Evolutionary conservation across 306 rosid genomes (phyloP).

Genomic region (Leucaena leucocephala): DNA sequence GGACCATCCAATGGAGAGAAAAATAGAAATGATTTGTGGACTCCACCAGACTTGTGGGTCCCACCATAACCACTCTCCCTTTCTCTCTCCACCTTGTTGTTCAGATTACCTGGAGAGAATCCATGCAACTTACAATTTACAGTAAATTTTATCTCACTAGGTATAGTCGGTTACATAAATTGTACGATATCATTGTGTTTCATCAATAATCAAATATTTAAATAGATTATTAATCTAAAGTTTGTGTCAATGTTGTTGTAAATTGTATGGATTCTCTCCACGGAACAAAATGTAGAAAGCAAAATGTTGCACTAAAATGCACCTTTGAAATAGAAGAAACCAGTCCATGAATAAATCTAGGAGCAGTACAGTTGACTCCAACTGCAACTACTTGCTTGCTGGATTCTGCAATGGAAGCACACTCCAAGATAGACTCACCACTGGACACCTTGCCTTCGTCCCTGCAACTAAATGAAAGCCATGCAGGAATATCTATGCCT

Average conservation of each 20-base stretch:
- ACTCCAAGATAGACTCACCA: constrained; percentile 76
- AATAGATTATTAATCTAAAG: no score
- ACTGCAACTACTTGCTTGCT: constrained; percentile 70
- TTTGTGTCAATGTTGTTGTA: no score
- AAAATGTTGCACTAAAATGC: constrained; percentile 10
- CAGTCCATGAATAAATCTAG: constrained; percentile 75
- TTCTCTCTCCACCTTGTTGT: neutral
- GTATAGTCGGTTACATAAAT: no score
- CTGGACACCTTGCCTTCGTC: constrained; percentile 72
- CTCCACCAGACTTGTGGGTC: neutral
- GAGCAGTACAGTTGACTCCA: constrained; percentile 90
- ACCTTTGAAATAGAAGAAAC: constrained; percentile 67
- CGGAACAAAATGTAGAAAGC: neutral
- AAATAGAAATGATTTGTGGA: neutral
- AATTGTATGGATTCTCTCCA: no score
- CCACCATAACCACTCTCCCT: neutral
- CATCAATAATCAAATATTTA: no score
- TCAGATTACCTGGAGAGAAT: neutral
- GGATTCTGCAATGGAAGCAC: constrained; percentile 76
- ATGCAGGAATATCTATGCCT: constrained; percentile 76
- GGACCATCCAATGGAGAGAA: neutral
- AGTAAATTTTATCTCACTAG: no score
- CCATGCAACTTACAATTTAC: neutral
- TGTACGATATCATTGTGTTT: no score
- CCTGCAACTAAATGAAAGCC: constrained; percentile 83